A percentile compares a stretch with the other conserved stretches of the same genome.
These are phyloP conservation scores for Maudiozyma serrabonitensis DNA, from an alignment of 805 yeast genomes.

Conservation along the genomic window DNA sequence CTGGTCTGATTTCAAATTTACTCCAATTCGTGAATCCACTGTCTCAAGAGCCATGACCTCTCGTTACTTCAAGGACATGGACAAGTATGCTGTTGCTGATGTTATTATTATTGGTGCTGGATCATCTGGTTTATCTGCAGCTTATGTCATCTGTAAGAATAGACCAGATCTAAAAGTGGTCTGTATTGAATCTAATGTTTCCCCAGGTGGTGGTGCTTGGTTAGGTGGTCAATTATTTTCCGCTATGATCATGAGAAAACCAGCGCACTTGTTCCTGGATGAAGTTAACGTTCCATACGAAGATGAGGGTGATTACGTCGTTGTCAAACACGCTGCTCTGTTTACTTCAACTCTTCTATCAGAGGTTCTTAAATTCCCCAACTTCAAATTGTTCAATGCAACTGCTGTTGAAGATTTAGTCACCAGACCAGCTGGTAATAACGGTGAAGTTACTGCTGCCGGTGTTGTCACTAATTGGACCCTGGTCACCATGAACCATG, in stretches of 20 bases:
- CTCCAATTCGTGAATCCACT: conserved; percentile 68
- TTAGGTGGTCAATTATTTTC: conserved; percentile 68
- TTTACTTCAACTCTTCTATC: conserved; percentile 65
- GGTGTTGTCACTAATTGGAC: conserved; percentile 85
- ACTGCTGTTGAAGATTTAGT: conserved; percentile 74
- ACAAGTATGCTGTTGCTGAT: conserved; percentile 66
- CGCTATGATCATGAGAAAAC: conserved; percentile 73
- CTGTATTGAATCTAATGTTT: conserved; percentile 62
- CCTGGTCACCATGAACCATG: conserved; percentile 64
- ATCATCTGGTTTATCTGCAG: conserved; percentile 66
- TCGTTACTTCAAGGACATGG: conserved; percentile 63
- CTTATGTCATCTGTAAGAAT: conserved; percentile 60
- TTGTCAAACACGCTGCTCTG: conserved; percentile 71
- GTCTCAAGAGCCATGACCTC: conserved; percentile 75
- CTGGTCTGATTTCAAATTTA: conserved; percentile 61
- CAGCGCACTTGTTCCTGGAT: conserved; percentile 59
- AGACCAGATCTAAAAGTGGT: conserved; percentile 71
- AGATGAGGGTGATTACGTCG: conserved; percentile 73
- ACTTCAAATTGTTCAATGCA: conserved; percentile 69
- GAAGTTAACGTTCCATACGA: conserved; percentile 59
- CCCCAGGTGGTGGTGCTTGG: conserved; percentile 78
- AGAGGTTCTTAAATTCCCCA: conserved; percentile 60
- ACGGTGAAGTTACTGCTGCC: conserved; percentile 55
- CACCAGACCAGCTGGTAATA: conserved; percentile 49
- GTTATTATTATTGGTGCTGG: conserved; percentile 73